Base-by-base conservation (phyloP, 805 yeast species). In the Suhomyces sp. region DNA sequence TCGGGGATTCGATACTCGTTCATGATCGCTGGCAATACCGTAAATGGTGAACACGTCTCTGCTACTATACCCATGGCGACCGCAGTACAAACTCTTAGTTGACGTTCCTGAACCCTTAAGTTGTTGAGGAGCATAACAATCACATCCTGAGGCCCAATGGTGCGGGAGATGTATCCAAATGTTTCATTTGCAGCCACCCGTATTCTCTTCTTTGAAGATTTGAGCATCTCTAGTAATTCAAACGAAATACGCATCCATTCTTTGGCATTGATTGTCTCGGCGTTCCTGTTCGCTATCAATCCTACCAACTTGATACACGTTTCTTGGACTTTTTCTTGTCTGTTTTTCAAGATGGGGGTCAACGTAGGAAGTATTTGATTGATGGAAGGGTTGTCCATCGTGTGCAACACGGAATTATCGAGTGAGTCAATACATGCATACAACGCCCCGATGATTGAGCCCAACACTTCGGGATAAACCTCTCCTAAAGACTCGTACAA, bases 241-340 rank as follows among this genome's bases (percentile, higher is more conserved):
- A 89, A 90, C 62, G 97, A 89, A 22, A 93, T 88, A 56, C 98
- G 78, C 93, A 94, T 89, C 99, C 99, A 94, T 68, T 94, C 99
- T 55, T 89, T 83, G 2, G 97, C 96, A 35, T 91, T 84, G 13
- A 91, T 88, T 50, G 83, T 82, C 56, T 89, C 96, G 1, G 96
- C 85, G 8, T 88, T 92, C 43, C 82, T 77, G 46, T 79, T 82
- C 0, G 98, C 97, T 50, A 93, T 86, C 47, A 82, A 75, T 2
- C 97, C 97, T 22, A 94, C 86, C 17, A 93, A 72, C 43, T 78
- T 82, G 37, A 94, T 87, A 7, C 92, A 82, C 54, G 85, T 81
- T 57, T 89, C 93, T 65, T 91, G 97, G 2, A 94, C 98, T 56
- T 87, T 87, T 57, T 87, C 97, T 63, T 92, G 94, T 53, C 93